Evolutionary conservation across 805 yeast genomes (phyloP).

Genomic region (Ogataea pini): DNA sequence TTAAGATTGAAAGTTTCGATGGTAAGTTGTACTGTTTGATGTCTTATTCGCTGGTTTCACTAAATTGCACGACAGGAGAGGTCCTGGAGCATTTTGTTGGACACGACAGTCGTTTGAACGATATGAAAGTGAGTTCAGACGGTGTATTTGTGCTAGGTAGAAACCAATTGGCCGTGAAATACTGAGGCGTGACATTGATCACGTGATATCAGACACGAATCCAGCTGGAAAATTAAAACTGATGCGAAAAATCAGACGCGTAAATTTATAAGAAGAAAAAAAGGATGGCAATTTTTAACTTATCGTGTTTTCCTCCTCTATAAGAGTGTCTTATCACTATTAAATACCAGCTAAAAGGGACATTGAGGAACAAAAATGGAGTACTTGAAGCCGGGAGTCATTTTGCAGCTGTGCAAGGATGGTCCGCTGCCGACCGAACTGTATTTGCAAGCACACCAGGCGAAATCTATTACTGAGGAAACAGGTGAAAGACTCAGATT

Average conservation of each 20-base stretch:
- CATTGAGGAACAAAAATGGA: slow-evolving; percentile 1
- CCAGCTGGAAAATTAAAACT: background rate
- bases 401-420: slow-evolving; percentile 26
- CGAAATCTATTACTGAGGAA: slow-evolving; percentile 37
- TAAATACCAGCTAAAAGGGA: background rate
- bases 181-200: slow-evolving; percentile 9
- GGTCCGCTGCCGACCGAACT: slow-evolving; percentile 23
- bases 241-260: slow-evolving; percentile 7
- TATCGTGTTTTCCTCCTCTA: background rate
- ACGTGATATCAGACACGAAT: background rate
- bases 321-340: background rate
- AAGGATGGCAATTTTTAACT: slow-evolving; percentile 2
- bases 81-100: slow-evolving; percentile 3
- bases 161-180: background rate
- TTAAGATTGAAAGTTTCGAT: background rate
- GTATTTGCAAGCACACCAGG: slow-evolving; percentile 34
- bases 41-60: slow-evolving; percentile 12
- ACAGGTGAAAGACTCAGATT: slow-evolving; percentile 44
- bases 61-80: slow-evolving; percentile 1
- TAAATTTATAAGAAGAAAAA: background rate
- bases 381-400: slow-evolving; percentile 24
- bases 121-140: background rate
- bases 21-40: slow-evolving; percentile 6
- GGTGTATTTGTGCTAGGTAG: slow-evolving; percentile 2
- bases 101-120: background rate